Conservation (phyloP, 768 basidiomycete genomes). For the Suillus bovinus region DNA sequence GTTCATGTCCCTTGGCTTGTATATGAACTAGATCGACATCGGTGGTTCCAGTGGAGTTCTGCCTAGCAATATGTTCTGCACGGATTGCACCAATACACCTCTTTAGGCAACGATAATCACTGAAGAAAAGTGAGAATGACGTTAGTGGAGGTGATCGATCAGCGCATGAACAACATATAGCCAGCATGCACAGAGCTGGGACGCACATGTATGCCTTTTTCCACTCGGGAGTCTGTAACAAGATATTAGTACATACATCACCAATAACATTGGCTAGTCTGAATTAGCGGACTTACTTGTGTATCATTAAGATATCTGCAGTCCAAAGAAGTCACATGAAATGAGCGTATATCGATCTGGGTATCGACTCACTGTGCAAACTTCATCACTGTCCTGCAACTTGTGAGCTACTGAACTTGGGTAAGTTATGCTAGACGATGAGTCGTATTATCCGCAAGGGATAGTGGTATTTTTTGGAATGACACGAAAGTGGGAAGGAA, state of each 20-base stretch:
- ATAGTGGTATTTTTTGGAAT: not conserved
- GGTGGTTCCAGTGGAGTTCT: conserved; percentile 13
- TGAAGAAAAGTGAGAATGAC: conserved; percentile 26
- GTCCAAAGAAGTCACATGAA: conserved; percentile 1
- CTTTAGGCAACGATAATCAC: conserved; percentile 75
- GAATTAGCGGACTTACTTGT: conserved; percentile 44
- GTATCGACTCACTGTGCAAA: conserved; percentile 50
- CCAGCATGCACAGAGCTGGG: conserved; percentile 6
- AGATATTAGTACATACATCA: not conserved
- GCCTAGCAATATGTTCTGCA: conserved; percentile 28
- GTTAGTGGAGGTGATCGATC: not conserved
- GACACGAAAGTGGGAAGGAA: not conserved
- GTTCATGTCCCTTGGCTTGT: conserved; percentile 5
- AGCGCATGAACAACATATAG: not conserved
- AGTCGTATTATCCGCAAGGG: not conserved
- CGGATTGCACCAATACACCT: conserved; percentile 60
- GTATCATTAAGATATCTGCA: conserved; percentile 68
- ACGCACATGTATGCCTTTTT: conserved; percentile 34
- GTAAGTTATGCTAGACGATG: not conserved
- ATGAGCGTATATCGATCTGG: not conserved
- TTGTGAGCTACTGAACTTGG: not conserved
- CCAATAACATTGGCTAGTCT: not conserved
- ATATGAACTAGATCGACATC: conserved; percentile 8
- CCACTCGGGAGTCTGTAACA: conserved; percentile 64
- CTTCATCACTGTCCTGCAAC: conserved; percentile 43